These are phyloP conservation scores for Scalesia atractyloides DNA, from an alignment of 129 eudicot species.

Conservation along the genomic window DNA sequence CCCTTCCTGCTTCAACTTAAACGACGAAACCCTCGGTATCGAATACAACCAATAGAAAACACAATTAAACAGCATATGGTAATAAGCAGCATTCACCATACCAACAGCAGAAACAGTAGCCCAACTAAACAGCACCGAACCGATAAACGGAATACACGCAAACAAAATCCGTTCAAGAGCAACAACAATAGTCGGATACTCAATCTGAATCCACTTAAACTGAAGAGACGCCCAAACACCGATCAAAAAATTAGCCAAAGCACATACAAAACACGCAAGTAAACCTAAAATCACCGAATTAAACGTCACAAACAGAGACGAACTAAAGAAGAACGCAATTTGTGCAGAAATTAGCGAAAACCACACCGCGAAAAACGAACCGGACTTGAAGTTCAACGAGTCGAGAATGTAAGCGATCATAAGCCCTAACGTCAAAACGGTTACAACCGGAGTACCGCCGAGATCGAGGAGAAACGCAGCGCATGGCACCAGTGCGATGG, in stretches of 20 bases:
- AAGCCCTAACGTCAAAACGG: conserved; percentile 65
- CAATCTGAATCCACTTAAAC: conserved; percentile 94
- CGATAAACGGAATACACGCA: conserved; percentile 69
- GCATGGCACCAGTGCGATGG: conserved; percentile 76
- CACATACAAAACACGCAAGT: conserved; percentile 62
- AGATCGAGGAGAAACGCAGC: conserved; percentile 89
- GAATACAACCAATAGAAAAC: conserved; percentile 88
- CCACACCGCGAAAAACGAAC: conserved; percentile 90
- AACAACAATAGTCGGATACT: conserved; percentile 76
- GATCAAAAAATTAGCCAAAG: conserved; percentile 61
- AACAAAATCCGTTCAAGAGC: conserved; percentile 85
- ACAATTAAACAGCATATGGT: conserved; percentile 73
- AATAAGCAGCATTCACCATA: conserved; percentile 72
- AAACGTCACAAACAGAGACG: conserved; percentile 50
- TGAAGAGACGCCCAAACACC: conserved; percentile 99
- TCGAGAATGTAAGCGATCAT: conserved; percentile 90
- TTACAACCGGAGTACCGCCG: conserved; percentile 87
- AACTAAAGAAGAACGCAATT: conserved; percentile 76
- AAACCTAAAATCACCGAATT: conserved; percentile 49
- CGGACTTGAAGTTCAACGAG: conserved; percentile 74
- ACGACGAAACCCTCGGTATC: conserved; percentile 74
- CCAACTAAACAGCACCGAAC: conserved; percentile 76
- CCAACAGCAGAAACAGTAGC: conserved; percentile 90
- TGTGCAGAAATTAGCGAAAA: conserved; percentile 79
- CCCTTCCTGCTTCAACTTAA: conserved; percentile 66